A percentile compares a stretch with the other conserved stretches of the same genome.
These are phyloP conservation scores for Scedosporium aurantiacum DNA, from an alignment of 2,329 filamentous ascomycete species.

Conservation along the genomic window DNA sequence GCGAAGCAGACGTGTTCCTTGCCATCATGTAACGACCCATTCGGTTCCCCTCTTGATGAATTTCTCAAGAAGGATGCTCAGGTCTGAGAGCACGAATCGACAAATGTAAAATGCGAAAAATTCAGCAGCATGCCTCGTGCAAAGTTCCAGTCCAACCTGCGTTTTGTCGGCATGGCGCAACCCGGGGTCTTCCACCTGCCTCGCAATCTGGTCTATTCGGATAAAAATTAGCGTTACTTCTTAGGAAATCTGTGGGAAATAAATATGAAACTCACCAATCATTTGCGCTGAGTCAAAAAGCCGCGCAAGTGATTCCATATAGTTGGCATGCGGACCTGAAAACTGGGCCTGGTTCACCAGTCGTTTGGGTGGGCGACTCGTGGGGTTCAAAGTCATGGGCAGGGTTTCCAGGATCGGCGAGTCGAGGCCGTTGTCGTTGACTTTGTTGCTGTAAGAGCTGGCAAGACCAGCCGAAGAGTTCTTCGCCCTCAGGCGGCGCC, in stretches of 20 bases:
- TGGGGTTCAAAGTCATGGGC: conserved; percentile 61
- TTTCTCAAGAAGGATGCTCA: conserved; percentile 81
- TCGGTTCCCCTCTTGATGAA: conserved; percentile 94
- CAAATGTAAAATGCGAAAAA: conserved; percentile 98
- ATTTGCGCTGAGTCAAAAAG: conserved; percentile 90
- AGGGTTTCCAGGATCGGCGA: conserved; percentile 57
- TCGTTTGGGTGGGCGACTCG: conserved; percentile 58
- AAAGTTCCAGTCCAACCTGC: conserved; percentile 88
- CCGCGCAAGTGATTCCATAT: conserved; percentile 82
- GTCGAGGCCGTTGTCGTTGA: conserved; percentile 36
- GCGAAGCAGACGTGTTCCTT: conserved; percentile 7
- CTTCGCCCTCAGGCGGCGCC: conserved; percentile 83
- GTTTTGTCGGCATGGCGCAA: conserved; percentile 86
- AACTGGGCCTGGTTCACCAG: conserved; percentile 61
- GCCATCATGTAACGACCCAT: conserved; percentile 58
- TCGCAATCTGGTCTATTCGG: conserved; percentile 74
- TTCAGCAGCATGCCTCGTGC: conserved; percentile 84
- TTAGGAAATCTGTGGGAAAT: background rate
- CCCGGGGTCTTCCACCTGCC: conserved; percentile 91
- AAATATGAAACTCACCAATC: conserved; percentile 55
- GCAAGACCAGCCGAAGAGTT: conserved; percentile 59
- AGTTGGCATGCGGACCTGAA: conserved; percentile 73
- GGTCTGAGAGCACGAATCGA: conserved; percentile 81
- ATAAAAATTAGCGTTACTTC: conserved; percentile 14
- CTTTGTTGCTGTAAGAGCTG: conserved; percentile 29